Percentiles rank a stretch among this genome's conserved stretches.
Conservation (phyloP, 257 asterid species). For the Oldenlandia corymbosa region DNA sequence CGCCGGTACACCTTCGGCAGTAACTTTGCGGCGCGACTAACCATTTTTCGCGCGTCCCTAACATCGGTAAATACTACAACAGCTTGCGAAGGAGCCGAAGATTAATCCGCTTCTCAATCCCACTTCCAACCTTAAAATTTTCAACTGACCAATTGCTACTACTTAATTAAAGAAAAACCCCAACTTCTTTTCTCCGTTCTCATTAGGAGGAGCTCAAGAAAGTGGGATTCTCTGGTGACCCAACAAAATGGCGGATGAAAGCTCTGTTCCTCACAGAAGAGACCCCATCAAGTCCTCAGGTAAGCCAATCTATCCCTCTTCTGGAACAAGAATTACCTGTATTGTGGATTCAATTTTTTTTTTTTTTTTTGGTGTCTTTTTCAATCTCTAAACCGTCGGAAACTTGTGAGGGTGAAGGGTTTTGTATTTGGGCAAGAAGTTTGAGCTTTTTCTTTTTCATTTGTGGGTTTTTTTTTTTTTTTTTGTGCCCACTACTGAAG, state of each 20-base stretch:
- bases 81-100: neutral
- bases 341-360: too few relatives aligned
- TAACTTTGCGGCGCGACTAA: neutral
- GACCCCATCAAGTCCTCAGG: constrained; percentile 79
- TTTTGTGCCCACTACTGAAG: neutral
- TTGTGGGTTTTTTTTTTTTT: neutral
- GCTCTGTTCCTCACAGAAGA: constrained; percentile 50
- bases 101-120: neutral
- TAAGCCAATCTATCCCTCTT: neutral
- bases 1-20: neutral
- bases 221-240: neutral
- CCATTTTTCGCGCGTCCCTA: neutral
- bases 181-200: neutral
- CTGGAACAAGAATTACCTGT: too few relatives aligned
- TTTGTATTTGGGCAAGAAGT: neutral
- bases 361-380: too few relatives aligned
- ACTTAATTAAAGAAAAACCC: neutral
- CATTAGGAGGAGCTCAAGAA: constrained; percentile 3
- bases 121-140: neutral
- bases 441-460: neutral
- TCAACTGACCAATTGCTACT: neutral
- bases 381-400: too few relatives aligned
- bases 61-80: too few relatives aligned
- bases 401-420: neutral
- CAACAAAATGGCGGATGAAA: constrained; percentile 61